Evolutionary conservation across 768 basidiomycete genomes (phyloP).

Genomic region (Naganishia vaughanmartiniae): DNA sequence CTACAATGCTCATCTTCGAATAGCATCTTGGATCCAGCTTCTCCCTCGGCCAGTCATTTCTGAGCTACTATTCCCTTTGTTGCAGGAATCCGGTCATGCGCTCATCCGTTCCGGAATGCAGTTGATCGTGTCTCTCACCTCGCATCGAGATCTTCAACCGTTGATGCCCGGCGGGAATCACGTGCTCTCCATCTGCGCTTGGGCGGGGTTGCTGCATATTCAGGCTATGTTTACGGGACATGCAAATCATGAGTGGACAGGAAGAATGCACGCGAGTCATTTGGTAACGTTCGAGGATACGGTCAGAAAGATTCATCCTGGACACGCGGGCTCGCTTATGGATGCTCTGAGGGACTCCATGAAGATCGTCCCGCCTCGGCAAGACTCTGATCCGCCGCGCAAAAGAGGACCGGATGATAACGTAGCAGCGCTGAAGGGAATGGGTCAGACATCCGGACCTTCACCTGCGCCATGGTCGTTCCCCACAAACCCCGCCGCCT

Average conservation of each 20-base stretch:
- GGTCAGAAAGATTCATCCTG: not conserved
- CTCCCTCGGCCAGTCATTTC: conserved; percentile 4
- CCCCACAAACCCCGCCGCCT: not conserved
- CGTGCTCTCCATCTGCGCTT: not conserved
- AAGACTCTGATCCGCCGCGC: not conserved
- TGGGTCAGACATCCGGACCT: not conserved
- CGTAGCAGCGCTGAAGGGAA: not conserved
- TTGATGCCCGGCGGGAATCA: conserved; percentile 13
- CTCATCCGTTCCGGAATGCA: conserved; percentile 11
- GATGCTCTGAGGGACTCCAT: not conserved
- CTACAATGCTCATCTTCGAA: conserved; percentile 2
- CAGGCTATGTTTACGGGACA: conserved; percentile 7
- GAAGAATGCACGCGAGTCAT: not conserved
- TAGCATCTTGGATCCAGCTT: conserved; percentile 4
- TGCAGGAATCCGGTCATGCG: not conserved
- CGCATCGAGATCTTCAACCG: conserved; percentile 6
- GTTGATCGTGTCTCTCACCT: conserved; percentile 12
- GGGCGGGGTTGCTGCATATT: conserved; percentile 13
- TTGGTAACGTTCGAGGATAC: conserved; percentile 8
- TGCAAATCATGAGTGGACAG: conserved; percentile 1
- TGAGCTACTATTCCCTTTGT: not conserved
- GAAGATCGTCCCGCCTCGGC: not conserved
- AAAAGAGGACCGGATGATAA: not conserved
- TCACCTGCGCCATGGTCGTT: not conserved
- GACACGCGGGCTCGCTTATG: not conserved